These are phyloP conservation scores for Thecaphora thlaspeos DNA, from an alignment of 1,284 basidiomycete species.

Conservation along the genomic window DNA sequence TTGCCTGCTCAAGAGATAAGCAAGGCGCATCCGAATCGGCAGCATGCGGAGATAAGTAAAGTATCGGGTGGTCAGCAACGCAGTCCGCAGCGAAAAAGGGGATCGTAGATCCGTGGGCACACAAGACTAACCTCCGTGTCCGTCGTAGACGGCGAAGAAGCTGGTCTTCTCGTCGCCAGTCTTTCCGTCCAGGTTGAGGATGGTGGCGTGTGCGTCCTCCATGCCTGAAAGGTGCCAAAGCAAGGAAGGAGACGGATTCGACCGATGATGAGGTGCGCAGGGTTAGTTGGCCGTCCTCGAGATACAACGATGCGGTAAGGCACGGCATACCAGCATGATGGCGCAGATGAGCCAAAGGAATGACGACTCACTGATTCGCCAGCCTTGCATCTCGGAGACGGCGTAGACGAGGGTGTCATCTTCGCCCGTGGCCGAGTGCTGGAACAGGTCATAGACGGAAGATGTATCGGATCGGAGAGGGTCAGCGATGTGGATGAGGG, in stretches of 20 bases:
- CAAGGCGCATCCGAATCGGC: no score
- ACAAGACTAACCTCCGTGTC: constrained; percentile 76
- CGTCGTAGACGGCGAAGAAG: constrained; percentile 97
- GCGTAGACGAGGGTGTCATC: constrained; percentile 78
- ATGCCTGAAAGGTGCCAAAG: constrained; percentile 67
- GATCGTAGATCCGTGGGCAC: neutral
- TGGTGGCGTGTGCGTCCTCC: constrained; percentile 93
- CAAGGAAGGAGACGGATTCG: constrained; percentile 20
- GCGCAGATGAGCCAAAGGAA: no score
- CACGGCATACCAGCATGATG: no score
- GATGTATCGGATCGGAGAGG: neutral
- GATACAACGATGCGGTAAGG: no score
- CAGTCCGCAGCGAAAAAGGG: no score
- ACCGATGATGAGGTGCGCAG: constrained; percentile 8
- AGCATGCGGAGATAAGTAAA: no score
- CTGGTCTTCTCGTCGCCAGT: constrained; percentile 53
- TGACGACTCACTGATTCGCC: constrained; percentile 83
- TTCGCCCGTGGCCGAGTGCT: constrained; percentile 75
- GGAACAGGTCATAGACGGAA: neutral
- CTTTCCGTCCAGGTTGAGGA: constrained; percentile 61
- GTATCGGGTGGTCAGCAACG: no score
- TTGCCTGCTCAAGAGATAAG: constrained; percentile 66
- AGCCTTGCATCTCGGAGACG: constrained; percentile 97
- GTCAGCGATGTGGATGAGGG: neutral
- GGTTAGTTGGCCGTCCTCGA: no score